Conservation (phyloP, 495 filamentous ascomycete genomes). For the Aspergillus cavernicola region DNA sequence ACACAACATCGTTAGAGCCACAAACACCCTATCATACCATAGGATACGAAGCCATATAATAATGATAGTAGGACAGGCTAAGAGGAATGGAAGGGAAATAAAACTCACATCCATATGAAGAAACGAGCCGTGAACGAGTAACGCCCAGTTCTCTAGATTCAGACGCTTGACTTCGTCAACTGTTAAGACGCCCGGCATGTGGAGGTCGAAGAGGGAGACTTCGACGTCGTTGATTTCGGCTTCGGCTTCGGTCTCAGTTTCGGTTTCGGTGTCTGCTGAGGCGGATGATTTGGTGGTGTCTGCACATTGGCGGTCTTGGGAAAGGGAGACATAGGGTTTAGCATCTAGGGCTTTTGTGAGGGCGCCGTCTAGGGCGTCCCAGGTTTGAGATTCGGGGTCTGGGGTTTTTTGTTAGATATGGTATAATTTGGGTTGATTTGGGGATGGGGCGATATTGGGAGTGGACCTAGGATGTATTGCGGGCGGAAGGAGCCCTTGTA, state of each 20-base stretch:
- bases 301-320: slow-evolving; percentile 43
- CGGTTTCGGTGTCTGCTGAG: slow-evolving; percentile 1
- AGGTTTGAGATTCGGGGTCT: slow-evolving; percentile 72
- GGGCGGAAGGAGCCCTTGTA: slow-evolving; percentile 90
- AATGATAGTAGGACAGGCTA: not conserved
- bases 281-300: too few species aligned
- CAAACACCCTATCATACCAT: not conserved
- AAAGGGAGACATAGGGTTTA: slow-evolving; percentile 66
- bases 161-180: slow-evolving; percentile 56
- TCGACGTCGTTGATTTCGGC: slow-evolving; percentile 36
- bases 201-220: slow-evolving; percentile 59
- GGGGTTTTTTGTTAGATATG: not conserved
- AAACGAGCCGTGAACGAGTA: slow-evolving; percentile 41
- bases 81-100: not conserved
- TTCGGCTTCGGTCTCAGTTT: slow-evolving; percentile 20
- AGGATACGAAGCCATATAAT: not conserved
- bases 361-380: slow-evolving; percentile 70
- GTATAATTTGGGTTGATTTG: too few species aligned
- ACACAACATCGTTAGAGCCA: not conserved
- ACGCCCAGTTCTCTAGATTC: slow-evolving; percentile 57
- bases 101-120: slow-evolving; percentile 43
- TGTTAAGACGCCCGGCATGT: slow-evolving; percentile 77
- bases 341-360: slow-evolving; percentile 59
- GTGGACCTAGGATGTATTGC: slow-evolving; percentile 68
- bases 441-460: not conserved